Percentiles rank a stretch among this genome's conserved stretches.
phyloP scores from a whole-genome alignment of 225 moss, liverwort and hornwort genomes.

The Ulota crispa region DNA sequence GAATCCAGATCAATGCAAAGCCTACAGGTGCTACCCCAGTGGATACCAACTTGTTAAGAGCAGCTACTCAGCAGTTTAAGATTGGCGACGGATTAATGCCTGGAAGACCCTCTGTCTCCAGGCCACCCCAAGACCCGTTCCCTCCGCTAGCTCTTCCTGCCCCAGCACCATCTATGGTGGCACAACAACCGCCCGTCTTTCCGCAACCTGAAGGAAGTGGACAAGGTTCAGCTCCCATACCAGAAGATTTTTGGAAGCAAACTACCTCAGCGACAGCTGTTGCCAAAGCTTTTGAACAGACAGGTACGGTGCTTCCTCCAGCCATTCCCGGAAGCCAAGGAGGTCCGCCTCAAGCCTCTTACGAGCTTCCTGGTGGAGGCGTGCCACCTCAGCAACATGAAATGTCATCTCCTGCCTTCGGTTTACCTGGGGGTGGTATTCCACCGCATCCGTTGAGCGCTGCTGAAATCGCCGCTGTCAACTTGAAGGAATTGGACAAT shows the following conservation, averaged over 20 bases:
- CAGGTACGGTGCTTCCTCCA: conserved; percentile 58
- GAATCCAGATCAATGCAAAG: conserved; percentile 84
- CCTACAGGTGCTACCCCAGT: conserved; percentile 53
- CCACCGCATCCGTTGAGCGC: conserved; percentile 65
- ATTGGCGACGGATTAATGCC: conserved; percentile 78
- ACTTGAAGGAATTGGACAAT: conserved; percentile 42
- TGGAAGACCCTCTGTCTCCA: conserved; percentile 60
- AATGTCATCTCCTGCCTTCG: conserved; percentile 37
- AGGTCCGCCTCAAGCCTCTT: conserved; percentile 45
- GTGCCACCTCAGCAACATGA: conserved; percentile 66
- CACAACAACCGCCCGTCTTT: conserved; percentile 40
- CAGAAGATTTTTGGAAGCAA: conserved; percentile 67
- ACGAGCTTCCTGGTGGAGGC: conserved; percentile 73
- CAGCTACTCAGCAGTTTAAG: conserved; percentile 92
- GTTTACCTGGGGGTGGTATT: conserved; percentile 79
- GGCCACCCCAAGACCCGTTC: conserved; percentile 47
- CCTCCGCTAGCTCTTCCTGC: conserved; percentile 45
- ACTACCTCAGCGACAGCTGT: conserved; percentile 64
- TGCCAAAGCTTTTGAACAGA: conserved; percentile 68
- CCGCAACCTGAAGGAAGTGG: conserved; percentile 42
- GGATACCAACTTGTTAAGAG: conserved; percentile 78
- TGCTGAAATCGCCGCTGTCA: conserved; percentile 43
- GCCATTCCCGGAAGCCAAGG: conserved; percentile 34
- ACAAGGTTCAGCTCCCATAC: conserved; percentile 57
- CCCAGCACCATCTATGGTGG: conserved; percentile 23